Conservation (phyloP, 2,329 filamentous ascomycete genomes). For the Colletotrichum filicis region DNA sequence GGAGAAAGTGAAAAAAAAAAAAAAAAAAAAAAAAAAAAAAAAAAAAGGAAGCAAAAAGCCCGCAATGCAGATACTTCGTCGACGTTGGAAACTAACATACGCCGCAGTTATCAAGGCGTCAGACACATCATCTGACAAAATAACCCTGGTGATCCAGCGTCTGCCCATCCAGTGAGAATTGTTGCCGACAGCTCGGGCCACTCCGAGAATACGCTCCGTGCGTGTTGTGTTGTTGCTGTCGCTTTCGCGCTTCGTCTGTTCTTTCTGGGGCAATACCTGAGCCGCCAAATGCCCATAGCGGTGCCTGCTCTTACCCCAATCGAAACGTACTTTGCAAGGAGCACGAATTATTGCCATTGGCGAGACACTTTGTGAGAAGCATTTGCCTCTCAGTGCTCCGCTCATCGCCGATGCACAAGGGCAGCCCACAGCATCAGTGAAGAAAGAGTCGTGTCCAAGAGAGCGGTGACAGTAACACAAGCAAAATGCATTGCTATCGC, state of each 20-base stretch:
- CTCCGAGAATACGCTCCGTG: background rate
- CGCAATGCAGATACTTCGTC: no score
- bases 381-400: background rate
- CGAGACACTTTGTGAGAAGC: background rate
- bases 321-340: conserved; percentile 20
- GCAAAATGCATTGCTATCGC: background rate
- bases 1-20: background rate
- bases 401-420: conserved; percentile 19
- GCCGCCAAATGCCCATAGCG: conserved; percentile 17
- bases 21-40: background rate
- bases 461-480: conserved; percentile 1
- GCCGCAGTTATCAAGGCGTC: no score
- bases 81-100: no score
- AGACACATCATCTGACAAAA: background rate
- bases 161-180: conserved; percentile 3
- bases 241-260: background rate
- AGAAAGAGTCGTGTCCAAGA: background rate
- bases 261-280: conserved; percentile 1
- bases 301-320: conserved; percentile 30
- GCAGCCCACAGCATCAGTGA: background rate
- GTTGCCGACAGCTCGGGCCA: conserved; percentile 16
- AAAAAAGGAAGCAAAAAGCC: background rate
- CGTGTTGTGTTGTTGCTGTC: background rate
- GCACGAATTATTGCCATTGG: background rate
- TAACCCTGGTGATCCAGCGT: background rate